These are phyloP conservation scores for Hemileccinum impolitum DNA, from an alignment of 768 basidiomycete genomes.

Conservation along the genomic window DNA sequence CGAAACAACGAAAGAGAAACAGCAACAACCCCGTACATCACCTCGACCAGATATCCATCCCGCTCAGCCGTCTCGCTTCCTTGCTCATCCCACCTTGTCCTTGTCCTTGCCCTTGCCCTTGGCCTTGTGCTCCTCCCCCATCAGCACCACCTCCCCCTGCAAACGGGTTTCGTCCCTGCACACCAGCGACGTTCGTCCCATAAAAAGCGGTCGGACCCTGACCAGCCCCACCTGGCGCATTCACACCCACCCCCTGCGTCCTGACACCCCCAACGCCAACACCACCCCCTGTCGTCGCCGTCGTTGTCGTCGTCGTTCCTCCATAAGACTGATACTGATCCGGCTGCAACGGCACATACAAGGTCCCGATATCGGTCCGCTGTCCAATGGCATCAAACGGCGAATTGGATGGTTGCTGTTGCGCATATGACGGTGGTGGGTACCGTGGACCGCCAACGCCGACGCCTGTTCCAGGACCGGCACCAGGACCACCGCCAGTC, in stretches of 20 bases:
- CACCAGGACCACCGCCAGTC: not conserved
- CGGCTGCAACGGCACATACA: constrained; percentile 83
- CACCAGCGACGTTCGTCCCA: constrained; percentile 27
- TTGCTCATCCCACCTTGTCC: constrained; percentile 42
- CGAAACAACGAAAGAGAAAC: too few species aligned
- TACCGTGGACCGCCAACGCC: constrained; percentile 11
- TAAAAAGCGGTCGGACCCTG: constrained; percentile 50
- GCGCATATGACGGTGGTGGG: constrained; percentile 38
- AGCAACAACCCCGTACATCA: constrained; percentile 33
- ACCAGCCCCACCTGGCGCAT: too few species aligned
- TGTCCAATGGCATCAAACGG: constrained; percentile 62
- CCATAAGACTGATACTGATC: constrained; percentile 67
- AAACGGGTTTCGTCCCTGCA: constrained; percentile 40
- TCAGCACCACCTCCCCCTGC: constrained; percentile 35
- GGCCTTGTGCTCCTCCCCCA: constrained; percentile 29
- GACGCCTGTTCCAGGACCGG: constrained; percentile 2
- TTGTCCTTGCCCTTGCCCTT: too few species aligned
- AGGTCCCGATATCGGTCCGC: constrained; percentile 59
- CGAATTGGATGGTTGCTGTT: constrained; percentile 37
- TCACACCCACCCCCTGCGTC: too few species aligned
- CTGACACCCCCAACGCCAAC: too few species aligned
- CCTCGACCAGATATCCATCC: constrained; percentile 76
- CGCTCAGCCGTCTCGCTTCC: constrained; percentile 57
- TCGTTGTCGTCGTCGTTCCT: constrained; percentile 20
- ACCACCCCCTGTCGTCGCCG: too few species aligned